Base-by-base conservation (phyloP, 164 flowering plant species). In the Santalum album region DNA sequence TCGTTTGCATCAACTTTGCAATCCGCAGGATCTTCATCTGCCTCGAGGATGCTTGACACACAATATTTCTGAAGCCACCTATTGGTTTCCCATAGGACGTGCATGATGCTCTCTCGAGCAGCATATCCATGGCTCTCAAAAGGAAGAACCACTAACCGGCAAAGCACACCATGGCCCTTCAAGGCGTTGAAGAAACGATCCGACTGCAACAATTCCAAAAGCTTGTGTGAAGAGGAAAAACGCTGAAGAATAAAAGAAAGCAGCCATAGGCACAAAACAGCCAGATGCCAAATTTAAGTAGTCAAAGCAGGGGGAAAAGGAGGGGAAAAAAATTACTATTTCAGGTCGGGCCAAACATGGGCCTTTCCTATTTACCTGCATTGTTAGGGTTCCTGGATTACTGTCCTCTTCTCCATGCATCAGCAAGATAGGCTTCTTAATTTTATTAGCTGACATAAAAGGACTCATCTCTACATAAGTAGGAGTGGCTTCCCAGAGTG, bases 321-420 rank as follows among this genome's bases (percentile, higher is more conserved):
- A n/a, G n/a, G n/a, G n/a, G n/a, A n/a, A n/a, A n/a, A n/a, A n/a
- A n/a, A n/a, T n/a, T n/a, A 38, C 4, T 20, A 15, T 43, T 11
- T 26, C 0, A 55, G 11, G 50, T 55, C 44, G 36, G 20, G 32
- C 16, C 35, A 42, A 25, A 40, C 1, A 36, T 35, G n/a, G n/a
- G 50, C 21, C 46, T 7, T 16, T 3, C 39, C 38, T n/a, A 45
- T 53, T 60, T 51, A 92, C 98, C 96, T 92, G 98, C 96, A 92
- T 92, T 58, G 96, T 89, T 47, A 89, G 65, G 27, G 98, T 89
- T 65, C 98, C 98, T 15, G 98, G 53, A 69, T 92, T 92, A 69
- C 85, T 89, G 64, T 92, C 98, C 74, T 92, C 96, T 72, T 92
- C 98, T 49, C 98, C 98, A 68, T 92, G 98, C 53, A 92, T 72